Evolutionary conservation across 1,139 yeast genomes (phyloP), one percentile per base, ranked within the genome.

Genomic region (Saccharomyces hybrid): DNA sequence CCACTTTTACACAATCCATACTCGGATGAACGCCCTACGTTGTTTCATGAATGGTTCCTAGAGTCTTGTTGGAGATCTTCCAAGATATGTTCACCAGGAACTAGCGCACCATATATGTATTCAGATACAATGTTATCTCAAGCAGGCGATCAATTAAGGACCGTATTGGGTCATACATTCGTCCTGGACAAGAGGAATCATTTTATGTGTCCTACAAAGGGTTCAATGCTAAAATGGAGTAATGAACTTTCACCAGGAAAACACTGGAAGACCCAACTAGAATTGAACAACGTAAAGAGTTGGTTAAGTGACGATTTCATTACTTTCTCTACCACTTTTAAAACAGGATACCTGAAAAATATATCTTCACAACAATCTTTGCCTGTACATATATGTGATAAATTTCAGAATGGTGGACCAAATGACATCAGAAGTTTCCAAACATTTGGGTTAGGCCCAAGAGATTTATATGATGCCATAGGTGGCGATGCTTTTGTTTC

Each of bases 401-500:
- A 79, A 48, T 77, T 83, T 57, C 82, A 80, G 61, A 73, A 86
- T n/a, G 87, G 95, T 62, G 73, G 73, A 4, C 63, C 68, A 11
- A 70, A 69, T 54, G 72, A 69, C 54, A 61, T 70, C 3, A 63
- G 73, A 44, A 62, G 69, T 46, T 70, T 67, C 49, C 65, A 68
- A 34, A 49, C 59, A 5, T 86, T 88, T 69, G 95, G 97, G 0
- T 69, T 91, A 38, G 99, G 99, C 0, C 97, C 98, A 1, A 84
- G 86, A 63, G 85, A 71, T 48, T 57, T 64, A n/a, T 67, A 66
- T 23, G 73, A 73, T 57, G 63, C 86, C 1, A 68, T 89, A 16
- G 99, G 99, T 3, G 99, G 98, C 3, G 90, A 90, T 65, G 74
- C 83, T 1, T 86, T 83, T 61, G 65, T 82, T 38, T 82, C 86